These are phyloP conservation scores for Penicillium coffeae DNA, from an alignment of 495 filamentous ascomycete genomes.

Conservation along the genomic window DNA sequence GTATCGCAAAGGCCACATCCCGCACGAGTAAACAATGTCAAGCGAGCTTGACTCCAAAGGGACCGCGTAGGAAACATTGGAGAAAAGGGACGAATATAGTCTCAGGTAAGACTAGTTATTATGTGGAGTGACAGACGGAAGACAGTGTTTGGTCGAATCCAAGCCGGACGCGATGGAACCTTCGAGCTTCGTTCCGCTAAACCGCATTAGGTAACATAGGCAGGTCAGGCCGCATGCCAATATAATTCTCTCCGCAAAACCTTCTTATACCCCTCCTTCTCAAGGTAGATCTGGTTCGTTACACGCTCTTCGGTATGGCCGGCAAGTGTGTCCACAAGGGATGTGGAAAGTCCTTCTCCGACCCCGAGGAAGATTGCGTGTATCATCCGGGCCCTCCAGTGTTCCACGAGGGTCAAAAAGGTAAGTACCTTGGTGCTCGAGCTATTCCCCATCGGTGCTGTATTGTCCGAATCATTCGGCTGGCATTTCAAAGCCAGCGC, in stretches of 20 bases:
- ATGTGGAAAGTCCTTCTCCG: constrained; percentile 83
- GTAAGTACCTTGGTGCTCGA: constrained; percentile 53
- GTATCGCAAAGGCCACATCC: constrained; percentile 76
- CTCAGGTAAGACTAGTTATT: neutral
- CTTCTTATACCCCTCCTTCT: neutral
- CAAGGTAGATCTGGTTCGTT: neutral
- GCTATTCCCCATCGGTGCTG: constrained; percentile 10
- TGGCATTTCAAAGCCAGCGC: neutral
- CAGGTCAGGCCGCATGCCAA: constrained; percentile 4
- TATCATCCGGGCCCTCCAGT: constrained; percentile 93
- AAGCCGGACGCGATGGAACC: constrained; percentile 34
- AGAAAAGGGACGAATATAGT: neutral
- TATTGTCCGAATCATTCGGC: neutral
- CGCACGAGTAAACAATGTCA: constrained; percentile 79
- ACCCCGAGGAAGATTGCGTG: constrained; percentile 77
- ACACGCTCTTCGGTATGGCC: constrained; percentile 52
- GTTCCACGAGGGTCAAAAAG: constrained; percentile 99
- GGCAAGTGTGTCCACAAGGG: constrained; percentile 95
- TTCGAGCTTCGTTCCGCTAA: constrained; percentile 46
- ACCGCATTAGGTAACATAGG: constrained; percentile 26
- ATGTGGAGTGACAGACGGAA: neutral
- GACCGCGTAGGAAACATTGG: constrained; percentile 36
- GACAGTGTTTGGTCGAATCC: neutral
- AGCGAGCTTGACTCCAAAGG: constrained; percentile 54
- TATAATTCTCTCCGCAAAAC: constrained; percentile 2